phyloP scores from a whole-genome alignment of 495 filamentous ascomycete species.

The Peziza echinospora region DNA sequence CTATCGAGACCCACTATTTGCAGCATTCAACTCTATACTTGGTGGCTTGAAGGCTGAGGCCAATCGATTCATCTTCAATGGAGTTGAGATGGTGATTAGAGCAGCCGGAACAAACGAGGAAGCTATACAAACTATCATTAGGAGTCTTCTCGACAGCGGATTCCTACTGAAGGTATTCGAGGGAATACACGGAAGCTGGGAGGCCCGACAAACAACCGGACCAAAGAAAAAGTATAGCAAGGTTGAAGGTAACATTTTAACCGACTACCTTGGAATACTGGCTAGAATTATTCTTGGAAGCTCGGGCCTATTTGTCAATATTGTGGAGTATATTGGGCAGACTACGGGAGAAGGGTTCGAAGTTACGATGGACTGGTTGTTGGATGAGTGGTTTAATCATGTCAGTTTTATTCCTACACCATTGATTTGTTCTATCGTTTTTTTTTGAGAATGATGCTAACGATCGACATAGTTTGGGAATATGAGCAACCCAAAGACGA shows the following conservation, averaged over 20 bases:
- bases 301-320: slow-evolving; percentile 40
- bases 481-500: slow-evolving; percentile 47
- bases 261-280: slow-evolving; percentile 66
- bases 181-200: slow-evolving; percentile 46
- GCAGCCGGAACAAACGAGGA: slow-evolving; percentile 46
- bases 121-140: slow-evolving; percentile 40
- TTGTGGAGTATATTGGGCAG: slow-evolving; percentile 26
- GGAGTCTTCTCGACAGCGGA: slow-evolving; percentile 43
- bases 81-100: slow-evolving; percentile 51
- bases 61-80: slow-evolving; percentile 39
- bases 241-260: slow-evolving; percentile 47
- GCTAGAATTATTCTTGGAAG: slow-evolving; percentile 54
- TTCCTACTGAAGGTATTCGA: slow-evolving; percentile 45
- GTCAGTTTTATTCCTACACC: no score
- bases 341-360: slow-evolving; percentile 24
- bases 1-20: slow-evolving; percentile 12
- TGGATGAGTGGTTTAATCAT: slow-evolving; percentile 70
- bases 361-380: slow-evolving; percentile 44
- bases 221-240: slow-evolving; percentile 41
- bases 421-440: neutral
- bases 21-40: slow-evolving; percentile 33
- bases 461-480: slow-evolving; percentile 37
- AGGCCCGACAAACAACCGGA: slow-evolving; percentile 53
- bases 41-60: slow-evolving; percentile 38
- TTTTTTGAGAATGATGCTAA: neutral